Evolutionary conservation across 169 alveolate species (phyloP).

Genomic region (Haemoproteus tartakovskyi): DNA sequence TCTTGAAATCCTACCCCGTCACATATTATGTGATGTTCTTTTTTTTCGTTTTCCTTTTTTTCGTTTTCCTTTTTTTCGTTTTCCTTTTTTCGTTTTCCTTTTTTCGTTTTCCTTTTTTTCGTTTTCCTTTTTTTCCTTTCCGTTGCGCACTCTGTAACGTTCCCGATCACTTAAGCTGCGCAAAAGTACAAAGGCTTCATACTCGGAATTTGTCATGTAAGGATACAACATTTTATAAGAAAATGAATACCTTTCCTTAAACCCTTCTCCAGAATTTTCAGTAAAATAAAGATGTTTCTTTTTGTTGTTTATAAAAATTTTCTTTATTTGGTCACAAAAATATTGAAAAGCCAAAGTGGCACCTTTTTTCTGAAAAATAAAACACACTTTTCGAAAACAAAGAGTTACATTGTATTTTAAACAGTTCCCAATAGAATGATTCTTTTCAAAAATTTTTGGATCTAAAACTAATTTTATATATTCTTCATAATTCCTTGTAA

Average conservation of each 20-base stretch:
- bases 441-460: constrained; percentile 57
- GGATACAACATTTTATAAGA: constrained; percentile 23
- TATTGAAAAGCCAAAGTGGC: constrained; percentile 55
- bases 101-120: background rate
- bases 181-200: constrained; percentile 60
- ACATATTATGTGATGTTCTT: too few relatives aligned
- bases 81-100: background rate
- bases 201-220: constrained; percentile 61
- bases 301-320: constrained; percentile 6
- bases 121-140: constrained; percentile 12
- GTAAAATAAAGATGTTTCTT: too few relatives aligned
- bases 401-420: constrained; percentile 43
- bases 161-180: constrained; percentile 11
- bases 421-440: constrained; percentile 25
- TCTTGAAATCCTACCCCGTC: too few relatives aligned
- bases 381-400: constrained; percentile 37
- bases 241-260: background rate
- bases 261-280: too few relatives aligned
- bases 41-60: background rate
- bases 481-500: constrained; percentile 41
- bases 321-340: constrained; percentile 22
- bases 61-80: background rate
- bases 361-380: constrained; percentile 24
- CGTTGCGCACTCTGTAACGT: background rate
- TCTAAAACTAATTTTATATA: constrained; percentile 53